Evolutionary conservation across 2,329 filamentous ascomycete genomes (phyloP).

Genomic region (Aspergillus ochraceus): DNA sequence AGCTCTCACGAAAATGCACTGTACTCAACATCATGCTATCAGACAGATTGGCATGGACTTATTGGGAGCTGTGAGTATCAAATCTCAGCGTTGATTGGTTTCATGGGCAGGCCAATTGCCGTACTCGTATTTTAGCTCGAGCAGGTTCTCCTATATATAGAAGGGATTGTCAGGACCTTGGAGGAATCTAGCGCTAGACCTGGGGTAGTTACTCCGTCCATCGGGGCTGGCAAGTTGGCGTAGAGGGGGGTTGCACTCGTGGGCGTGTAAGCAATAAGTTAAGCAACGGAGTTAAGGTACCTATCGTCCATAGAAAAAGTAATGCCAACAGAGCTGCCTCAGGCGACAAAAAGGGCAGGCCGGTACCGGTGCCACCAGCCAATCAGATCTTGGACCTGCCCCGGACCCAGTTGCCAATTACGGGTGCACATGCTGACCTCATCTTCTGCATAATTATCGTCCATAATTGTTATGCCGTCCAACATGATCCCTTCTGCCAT

Average conservation of each 20-base stretch:
- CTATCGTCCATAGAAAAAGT: too few species aligned
- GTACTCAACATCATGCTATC: neutral
- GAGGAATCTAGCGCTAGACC: too few species aligned
- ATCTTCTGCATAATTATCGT: neutral
- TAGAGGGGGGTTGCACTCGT: too few species aligned
- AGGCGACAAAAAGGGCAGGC: neutral
- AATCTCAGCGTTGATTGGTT: neutral
- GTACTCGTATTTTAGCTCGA: neutral
- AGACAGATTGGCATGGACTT: neutral
- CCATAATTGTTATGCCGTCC: neutral
- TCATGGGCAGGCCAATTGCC: neutral
- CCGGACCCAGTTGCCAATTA: neutral
- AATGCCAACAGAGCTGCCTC: neutral
- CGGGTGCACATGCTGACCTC: neutral
- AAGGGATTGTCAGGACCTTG: neutral
- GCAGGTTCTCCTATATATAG: neutral
- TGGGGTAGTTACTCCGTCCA: too few species aligned
- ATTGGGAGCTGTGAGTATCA: neutral
- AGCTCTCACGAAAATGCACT: neutral
- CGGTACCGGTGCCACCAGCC: too few species aligned
- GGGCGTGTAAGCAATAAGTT: too few species aligned
- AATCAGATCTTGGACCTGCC: neutral
- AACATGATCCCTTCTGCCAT: neutral
- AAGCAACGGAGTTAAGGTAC: too few species aligned
- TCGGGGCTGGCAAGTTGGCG: too few species aligned